Base-by-base conservation (phyloP, 805 yeast species). In the Teunomyces pallodes region DNA sequence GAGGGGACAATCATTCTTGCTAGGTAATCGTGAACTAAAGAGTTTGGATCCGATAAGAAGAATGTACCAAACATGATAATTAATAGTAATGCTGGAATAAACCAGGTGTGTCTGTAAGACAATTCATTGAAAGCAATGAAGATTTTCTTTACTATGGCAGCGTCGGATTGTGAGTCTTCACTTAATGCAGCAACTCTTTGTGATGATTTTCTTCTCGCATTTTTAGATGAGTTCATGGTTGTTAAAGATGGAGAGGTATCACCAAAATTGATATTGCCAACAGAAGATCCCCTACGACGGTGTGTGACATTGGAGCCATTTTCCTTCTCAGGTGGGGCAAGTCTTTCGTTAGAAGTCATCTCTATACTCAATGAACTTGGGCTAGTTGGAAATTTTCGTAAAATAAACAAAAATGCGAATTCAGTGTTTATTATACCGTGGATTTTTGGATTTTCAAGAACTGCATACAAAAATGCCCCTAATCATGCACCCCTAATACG, bases 181-280 rank as follows among this genome's bases (percentile, higher is more conserved):
- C 61, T 54, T 44, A 74, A 64, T 35, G 61, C 67, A 30, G 52
- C 44, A 28, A 73, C 46, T 48, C 78, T 55, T n/a, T 65, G 65
- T 17, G 54, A 52, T 32, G 69, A 66, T 38, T 53, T 54, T 45
- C 65, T 66, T 51, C 75, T 70, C 49, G 71, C 69, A 48, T 69
- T 61, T 45, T 68, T 68, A 9, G 79, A 67, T 17, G 79, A 69
- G n/a, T 73, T 67, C 81, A 84, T 82, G 1, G 95, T 85, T 9
- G 88, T 74, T 38, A 89, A 72, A 1, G 86, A 76, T 2, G 88
- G 84, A 1, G 82, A 85, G 10, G 76, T 82, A 60, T 89, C 96
- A 20, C 96, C 96, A 3, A 90, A 68, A 45, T 82, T 76, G 45
- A 89, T 81, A 31, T 79, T 76, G 2, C 96, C 96, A 12, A 90